A percentile compares a stretch with the other conserved stretches of the same genome.
Evolutionary conservation across 2,329 filamentous ascomycete genomes (phyloP).

Genomic region (Claviceps spartinae): DNA sequence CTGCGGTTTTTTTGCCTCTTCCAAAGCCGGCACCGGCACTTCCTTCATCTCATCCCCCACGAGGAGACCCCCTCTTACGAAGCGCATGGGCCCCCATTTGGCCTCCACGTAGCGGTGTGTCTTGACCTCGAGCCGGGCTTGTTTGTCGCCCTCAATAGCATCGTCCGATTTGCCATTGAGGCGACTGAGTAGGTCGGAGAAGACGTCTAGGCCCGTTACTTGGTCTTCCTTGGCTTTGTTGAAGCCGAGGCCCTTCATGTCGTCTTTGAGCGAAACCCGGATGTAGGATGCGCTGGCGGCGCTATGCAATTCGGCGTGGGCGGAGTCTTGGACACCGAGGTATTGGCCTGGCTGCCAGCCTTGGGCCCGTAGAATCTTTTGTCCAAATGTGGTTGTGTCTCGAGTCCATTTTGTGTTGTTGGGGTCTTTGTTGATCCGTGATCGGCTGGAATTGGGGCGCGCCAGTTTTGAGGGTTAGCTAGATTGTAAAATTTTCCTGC

Average conservation of each 20-base stretch:
- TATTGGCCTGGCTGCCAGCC: slow-evolving; percentile 82
- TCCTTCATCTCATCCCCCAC: slow-evolving; percentile 42
- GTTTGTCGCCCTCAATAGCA: slow-evolving; percentile 57
- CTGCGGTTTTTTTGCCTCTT: slow-evolving; percentile 5
- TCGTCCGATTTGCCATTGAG: slow-evolving; percentile 76
- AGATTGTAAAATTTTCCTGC: neutral
- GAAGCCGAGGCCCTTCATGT: slow-evolving; percentile 80
- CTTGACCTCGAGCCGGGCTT: slow-evolving; percentile 54
- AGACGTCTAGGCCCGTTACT: slow-evolving; percentile 73
- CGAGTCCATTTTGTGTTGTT: slow-evolving; percentile 92
- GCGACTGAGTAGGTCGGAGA: slow-evolving; percentile 74
- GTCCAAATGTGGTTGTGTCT: slow-evolving; percentile 71
- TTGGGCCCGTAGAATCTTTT: slow-evolving; percentile 74
- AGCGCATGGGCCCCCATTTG: slow-evolving; percentile 70
- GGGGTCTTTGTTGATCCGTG: slow-evolving; percentile 77
- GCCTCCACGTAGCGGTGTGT: slow-evolving; percentile 59
- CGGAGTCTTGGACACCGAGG: slow-evolving; percentile 63
- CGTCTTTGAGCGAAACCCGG: slow-evolving; percentile 73
- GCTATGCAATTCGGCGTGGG: slow-evolving; percentile 64
- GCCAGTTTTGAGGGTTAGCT: neutral
- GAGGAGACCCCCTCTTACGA: slow-evolving; percentile 70
- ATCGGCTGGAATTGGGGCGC: slow-evolving; percentile 14
- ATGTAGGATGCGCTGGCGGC: slow-evolving; percentile 76
- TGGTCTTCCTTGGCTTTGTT: slow-evolving; percentile 60
- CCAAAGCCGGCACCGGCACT: slow-evolving; percentile 10